A percentile compares a stretch with the other conserved stretches of the same genome.
Conservation (phyloP, 169 alveolate genomes). For the Cryptosporidium felis region DNA sequence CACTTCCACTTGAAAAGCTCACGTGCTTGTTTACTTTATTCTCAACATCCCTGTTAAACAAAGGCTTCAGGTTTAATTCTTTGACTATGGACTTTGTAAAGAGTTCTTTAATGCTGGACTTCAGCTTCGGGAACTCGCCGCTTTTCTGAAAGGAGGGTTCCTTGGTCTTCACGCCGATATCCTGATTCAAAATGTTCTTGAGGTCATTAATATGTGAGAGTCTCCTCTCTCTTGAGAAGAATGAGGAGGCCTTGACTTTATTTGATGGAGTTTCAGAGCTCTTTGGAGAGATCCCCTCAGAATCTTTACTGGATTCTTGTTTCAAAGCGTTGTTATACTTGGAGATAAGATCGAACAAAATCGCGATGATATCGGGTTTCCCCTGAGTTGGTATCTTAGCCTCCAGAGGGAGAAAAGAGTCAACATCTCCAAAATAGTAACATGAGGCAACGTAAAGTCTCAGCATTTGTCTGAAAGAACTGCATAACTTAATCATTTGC, state of each 20-base stretch:
- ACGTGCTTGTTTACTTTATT: not conserved
- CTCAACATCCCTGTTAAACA: conserved; percentile 1
- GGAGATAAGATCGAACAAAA: conserved; percentile 1
- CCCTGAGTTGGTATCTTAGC: not conserved
- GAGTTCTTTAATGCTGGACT: not conserved
- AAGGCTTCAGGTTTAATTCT: conserved; percentile 45
- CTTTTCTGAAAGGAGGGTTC: not conserved
- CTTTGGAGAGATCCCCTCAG: conserved; percentile 23
- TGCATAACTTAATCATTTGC: conserved; percentile 26
- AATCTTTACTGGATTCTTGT: conserved; percentile 3
- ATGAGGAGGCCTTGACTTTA: not conserved
- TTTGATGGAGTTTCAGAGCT: not conserved
- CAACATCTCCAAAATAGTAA: conserved; percentile 49
- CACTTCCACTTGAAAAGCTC: not conserved
- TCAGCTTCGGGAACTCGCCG: not conserved
- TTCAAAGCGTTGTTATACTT: conserved; percentile 12
- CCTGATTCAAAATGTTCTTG: not conserved
- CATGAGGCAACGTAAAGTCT: conserved; percentile 56
- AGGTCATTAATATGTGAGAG: conserved; percentile 5
- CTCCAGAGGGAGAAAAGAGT: conserved; percentile 27
- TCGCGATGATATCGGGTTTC: not conserved
- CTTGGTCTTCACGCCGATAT: not conserved
- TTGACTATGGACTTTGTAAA: conserved; percentile 40
- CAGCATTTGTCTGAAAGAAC: not conserved
- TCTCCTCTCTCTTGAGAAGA: not conserved